Percentiles rank a stretch among this genome's conserved stretches.
Evolutionary conservation across 345 rosid genomes (phyloP).

Genomic region (Cardamine occulta): DNA sequence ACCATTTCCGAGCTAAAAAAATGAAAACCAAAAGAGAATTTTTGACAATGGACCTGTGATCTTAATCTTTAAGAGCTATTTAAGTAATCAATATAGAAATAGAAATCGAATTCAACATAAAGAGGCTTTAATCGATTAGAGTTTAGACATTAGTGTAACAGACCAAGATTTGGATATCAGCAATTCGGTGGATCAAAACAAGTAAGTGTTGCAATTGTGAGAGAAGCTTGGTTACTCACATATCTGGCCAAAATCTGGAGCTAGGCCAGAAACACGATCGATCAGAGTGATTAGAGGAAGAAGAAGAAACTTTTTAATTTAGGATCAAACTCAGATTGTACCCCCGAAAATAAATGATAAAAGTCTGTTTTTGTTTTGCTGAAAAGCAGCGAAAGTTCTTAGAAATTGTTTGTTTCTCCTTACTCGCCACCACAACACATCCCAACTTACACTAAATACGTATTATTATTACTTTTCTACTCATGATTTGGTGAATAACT

Average conservation of each 20-base stretch:
- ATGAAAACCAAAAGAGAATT: background rate
- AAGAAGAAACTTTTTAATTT: background rate
- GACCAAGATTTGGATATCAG: background rate
- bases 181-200: constrained; percentile 20
- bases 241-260: background rate
- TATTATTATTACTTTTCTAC: background rate
- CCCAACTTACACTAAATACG: background rate
- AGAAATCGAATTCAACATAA: background rate
- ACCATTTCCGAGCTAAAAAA: background rate
- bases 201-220: background rate
- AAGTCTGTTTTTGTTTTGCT: constrained; percentile 29
- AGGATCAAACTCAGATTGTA: constrained; percentile 9
- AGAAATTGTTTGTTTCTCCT: background rate
- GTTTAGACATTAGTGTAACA: background rate
- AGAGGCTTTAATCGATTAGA: background rate
- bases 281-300: constrained; percentile 11
- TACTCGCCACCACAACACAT: constrained; percentile 12
- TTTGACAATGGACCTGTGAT: constrained; percentile 18
- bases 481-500: background rate
- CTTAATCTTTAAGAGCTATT: background rate
- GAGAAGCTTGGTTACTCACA: constrained; percentile 35
- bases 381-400: constrained; percentile 11
- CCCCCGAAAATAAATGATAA: background rate
- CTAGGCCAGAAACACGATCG: background rate
- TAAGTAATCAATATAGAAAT: constrained; percentile 13